Conservation (phyloP, 2,329 filamentous ascomycete species). For the Aspergillus neoniger region DNA sequence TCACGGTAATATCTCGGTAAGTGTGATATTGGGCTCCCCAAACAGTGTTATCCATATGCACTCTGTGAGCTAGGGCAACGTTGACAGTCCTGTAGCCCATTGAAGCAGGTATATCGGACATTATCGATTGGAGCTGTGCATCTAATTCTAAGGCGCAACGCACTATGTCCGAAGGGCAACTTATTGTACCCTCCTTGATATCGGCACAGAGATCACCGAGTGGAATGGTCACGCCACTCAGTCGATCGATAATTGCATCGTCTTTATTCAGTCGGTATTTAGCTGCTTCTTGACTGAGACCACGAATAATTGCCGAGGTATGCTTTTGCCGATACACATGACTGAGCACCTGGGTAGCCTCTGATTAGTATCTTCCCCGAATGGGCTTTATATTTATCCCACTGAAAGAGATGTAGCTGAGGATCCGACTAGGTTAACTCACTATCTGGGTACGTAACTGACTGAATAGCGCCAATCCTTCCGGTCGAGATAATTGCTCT, state of each 20-base stretch:
- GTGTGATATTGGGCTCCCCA: not conserved
- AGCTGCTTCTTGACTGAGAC: not conserved
- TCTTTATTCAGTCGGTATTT: not conserved
- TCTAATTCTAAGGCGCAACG: not conserved
- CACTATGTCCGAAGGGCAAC: not conserved
- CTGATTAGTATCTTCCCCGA: not conserved
- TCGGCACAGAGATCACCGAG: slow-evolving; percentile 1
- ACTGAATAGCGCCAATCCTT: slow-evolving; percentile 1
- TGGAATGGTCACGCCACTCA: not conserved
- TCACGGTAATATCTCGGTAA: not conserved
- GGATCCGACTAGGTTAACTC: not conserved
- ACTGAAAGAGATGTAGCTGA: not conserved
- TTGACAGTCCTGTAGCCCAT: not conserved
- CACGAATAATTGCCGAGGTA: not conserved
- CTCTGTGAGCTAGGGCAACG: not conserved
- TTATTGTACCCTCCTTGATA: not conserved
- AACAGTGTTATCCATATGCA: not conserved
- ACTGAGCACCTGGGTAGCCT: not conserved
- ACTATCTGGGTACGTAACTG: slow-evolving; percentile 6
- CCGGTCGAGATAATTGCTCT: not conserved
- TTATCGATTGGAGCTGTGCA: not conserved
- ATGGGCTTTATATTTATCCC: not conserved
- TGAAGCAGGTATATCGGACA: not conserved
- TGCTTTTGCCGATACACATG: not conserved
- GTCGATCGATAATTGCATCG: not conserved